Conservation (phyloP, 2,329 filamentous ascomycete genomes). For the Paecilomyces sp. region DNA sequence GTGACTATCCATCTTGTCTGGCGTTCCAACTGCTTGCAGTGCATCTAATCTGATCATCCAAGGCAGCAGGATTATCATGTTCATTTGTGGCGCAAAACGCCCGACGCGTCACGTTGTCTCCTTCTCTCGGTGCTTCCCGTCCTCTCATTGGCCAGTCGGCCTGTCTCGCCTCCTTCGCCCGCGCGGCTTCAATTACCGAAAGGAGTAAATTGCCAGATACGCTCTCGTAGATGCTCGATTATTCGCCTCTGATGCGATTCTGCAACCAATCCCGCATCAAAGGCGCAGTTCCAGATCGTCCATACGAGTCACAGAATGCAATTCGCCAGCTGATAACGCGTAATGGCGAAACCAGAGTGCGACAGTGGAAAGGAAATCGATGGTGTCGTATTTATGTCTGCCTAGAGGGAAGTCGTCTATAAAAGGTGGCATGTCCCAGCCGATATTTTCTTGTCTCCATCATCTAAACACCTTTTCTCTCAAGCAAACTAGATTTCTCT, state of each 20-base stretch:
- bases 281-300: background rate
- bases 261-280: background rate
- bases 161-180: no score
- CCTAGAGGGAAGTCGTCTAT: background rate
- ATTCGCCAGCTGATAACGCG: background rate
- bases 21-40: no score
- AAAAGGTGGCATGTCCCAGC: background rate
- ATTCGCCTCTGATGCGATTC: background rate
- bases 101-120: no score
- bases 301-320: background rate
- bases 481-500: background rate
- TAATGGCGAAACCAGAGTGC: background rate
- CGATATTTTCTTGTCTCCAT: background rate
- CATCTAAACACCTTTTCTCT: background rate
- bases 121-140: no score
- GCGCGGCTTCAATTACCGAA: no score
- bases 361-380: background rate
- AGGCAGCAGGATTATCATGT: no score
- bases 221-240: background rate
- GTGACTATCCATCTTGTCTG: no score
- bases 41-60: no score
- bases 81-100: no score
- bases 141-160: no score
- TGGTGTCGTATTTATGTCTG: background rate
- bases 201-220: background rate